Evolutionary conservation across 2,329 filamentous ascomycete species (phyloP), one percentile per base, ranked within the genome.

Genomic region (Colletotrichum simmondsii): DNA sequence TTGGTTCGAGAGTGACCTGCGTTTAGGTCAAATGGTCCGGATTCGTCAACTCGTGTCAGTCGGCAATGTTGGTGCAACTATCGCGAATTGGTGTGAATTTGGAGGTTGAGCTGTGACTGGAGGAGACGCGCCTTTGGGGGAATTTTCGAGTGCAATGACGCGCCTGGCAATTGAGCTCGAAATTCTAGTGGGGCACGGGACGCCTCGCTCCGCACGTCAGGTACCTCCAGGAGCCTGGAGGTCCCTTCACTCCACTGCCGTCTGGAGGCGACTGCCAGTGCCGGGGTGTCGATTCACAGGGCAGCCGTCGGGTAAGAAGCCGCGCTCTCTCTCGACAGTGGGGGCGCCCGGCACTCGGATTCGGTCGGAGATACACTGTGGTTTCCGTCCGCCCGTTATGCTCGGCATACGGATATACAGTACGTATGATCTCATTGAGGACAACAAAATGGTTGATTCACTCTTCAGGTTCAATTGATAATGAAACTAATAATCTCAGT

Each of bases 311-410:
- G 42, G 42, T 49, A 19, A 49, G 42, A 49, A 49, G 42, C 42
- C 42, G 42, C 42, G 8, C 42, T 22, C 42, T n/a, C 42, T 49
- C 4, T 5, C 6, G 19, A n/a, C 7, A 2, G 42, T 49, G 42
- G 42, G 42, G 42, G 1, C 1, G 28, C 32, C 32, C 35, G 57
- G 57, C 53, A 72, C 42, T 72, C 68, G 65, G 69, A 42, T 35
- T 72, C 69, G 65, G 58, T 72, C 69, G 65, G 53, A 72, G 26
- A 72, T 59, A 72, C 65, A 64, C 69, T 69, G 65, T 64, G 69
- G 19, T 11, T 3, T 49, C 35, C 62, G 54, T 37, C 56, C 56
- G 12, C 11, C 49, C 67, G 53, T 5, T 5, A 64, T 32, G 19
- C 42, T 49, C 42, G 42, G 42, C 64, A 24, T 53, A 42, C 19